Evolutionary conservation across 202 grass and related monocot genomes (phyloP).

Genomic region (Elaeis oleifera): DNA sequence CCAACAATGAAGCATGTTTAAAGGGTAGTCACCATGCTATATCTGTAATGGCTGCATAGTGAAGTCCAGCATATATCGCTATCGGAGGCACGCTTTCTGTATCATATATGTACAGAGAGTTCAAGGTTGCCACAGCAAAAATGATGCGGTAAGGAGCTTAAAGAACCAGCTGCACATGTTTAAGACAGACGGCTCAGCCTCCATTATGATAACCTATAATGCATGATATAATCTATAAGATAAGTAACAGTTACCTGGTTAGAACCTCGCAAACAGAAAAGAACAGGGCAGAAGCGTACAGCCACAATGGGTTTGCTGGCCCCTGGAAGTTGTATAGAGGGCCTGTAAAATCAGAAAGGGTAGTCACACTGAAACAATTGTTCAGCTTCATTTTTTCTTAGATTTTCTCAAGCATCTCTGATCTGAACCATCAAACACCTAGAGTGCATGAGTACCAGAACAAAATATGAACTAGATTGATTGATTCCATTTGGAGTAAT

Average conservation of each 20-base stretch:
- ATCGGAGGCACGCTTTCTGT: conserved; percentile 79
- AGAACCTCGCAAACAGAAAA: conserved; percentile 56
- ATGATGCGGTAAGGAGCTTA: conserved; percentile 87
- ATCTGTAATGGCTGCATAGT: conserved; percentile 97
- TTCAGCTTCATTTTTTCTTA: not conserved
- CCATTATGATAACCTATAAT: too few relatives aligned
- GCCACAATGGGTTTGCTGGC: conserved; percentile 86
- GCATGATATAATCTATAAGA: too few relatives aligned
- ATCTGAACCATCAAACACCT: not conserved
- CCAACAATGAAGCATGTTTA: conserved; percentile 1
- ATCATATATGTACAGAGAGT: conserved; percentile 91
- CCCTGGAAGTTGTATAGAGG: conserved; percentile 71
- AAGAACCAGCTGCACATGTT: conserved; percentile 56
- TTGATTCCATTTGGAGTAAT: too few relatives aligned
- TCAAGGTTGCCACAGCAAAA: conserved; percentile 78
- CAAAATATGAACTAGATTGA: too few relatives aligned
- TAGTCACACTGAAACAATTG: conserved; percentile 17
- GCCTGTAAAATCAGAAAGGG: conserved; percentile 45
- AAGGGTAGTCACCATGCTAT: conserved; percentile 64
- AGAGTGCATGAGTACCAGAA: too few relatives aligned
- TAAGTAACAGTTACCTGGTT: conserved; percentile 41
- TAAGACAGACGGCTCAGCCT: not conserved
- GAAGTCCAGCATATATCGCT: conserved; percentile 76
- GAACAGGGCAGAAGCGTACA: conserved; percentile 75
- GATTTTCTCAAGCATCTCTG: not conserved